Evolutionary conservation across 2,329 filamentous ascomycete genomes (phyloP).

Genomic region (Aureobasidium sp.): DNA sequence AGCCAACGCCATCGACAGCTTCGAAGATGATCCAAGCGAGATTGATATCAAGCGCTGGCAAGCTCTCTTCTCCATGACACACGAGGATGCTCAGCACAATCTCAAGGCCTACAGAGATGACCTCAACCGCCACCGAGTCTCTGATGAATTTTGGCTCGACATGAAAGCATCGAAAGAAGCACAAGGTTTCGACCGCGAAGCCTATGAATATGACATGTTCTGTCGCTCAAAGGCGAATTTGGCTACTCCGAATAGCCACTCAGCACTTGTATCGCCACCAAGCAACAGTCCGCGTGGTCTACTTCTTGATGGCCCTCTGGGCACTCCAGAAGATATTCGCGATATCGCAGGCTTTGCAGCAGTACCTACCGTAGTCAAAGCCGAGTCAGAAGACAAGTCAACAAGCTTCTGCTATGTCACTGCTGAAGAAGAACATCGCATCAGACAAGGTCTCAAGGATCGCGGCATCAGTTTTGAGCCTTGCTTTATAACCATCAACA

Average conservation of each 20-base stretch:
- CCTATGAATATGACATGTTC: background rate
- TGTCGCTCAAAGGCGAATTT: background rate
- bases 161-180: background rate
- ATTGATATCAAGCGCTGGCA: background rate
- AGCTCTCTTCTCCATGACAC: background rate
- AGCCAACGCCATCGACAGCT: background rate
- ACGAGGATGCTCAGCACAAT: background rate
- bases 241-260: background rate
- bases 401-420: background rate
- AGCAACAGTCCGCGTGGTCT: background rate
- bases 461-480: background rate
- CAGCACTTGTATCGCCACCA: background rate
- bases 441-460: background rate
- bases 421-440: background rate
- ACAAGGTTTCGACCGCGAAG: constrained; percentile 3
- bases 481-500: background rate
- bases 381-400: background rate
- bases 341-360: background rate
- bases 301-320: background rate
- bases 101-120: background rate
- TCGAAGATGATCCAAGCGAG: background rate
- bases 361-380: background rate
- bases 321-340: background rate
- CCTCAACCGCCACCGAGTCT: background rate
- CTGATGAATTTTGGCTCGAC: background rate